Conservation (phyloP, 768 basidiomycete species). For the Termitomyces sp. region DNA sequence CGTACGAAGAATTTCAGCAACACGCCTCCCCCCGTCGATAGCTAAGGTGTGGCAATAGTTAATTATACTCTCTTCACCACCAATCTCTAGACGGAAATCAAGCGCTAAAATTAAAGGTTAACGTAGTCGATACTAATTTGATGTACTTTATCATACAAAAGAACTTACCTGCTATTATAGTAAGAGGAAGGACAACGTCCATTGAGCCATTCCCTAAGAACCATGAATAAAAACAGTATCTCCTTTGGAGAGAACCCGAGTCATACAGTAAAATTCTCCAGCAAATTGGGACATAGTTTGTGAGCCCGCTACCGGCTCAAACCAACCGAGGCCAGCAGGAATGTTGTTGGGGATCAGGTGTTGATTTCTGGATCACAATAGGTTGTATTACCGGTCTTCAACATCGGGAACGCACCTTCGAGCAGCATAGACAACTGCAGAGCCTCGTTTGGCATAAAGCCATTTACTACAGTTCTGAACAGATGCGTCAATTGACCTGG, state of each 20-base stretch:
- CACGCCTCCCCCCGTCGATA: slow-evolving; percentile 55
- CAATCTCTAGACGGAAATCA: slow-evolving; percentile 69
- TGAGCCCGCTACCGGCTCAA: slow-evolving; percentile 53
- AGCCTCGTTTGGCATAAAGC: slow-evolving; percentile 59
- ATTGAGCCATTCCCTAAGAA: slow-evolving; percentile 4
- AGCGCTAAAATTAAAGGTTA: slow-evolving; percentile 43
- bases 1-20: slow-evolving; percentile 64
- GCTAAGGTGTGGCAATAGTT: slow-evolving; percentile 71
- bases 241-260: neutral
- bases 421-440: slow-evolving; percentile 47
- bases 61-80: slow-evolving; percentile 73
- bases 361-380: neutral
- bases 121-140: neutral
- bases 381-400: neutral
- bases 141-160: neutral
- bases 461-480: slow-evolving; percentile 71
- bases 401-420: slow-evolving; percentile 21
- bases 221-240: no score
- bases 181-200: slow-evolving; percentile 1
- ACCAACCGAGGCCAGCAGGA: slow-evolving; percentile 46
- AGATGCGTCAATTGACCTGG: no score
- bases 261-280: neutral
- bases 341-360: neutral
- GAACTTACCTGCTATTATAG: neutral
- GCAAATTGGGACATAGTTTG: slow-evolving; percentile 50